Evolutionary conservation across 768 basidiomycete genomes (phyloP), one percentile per base, ranked within the genome.

Genomic region (Exidia glandulosa): DNA sequence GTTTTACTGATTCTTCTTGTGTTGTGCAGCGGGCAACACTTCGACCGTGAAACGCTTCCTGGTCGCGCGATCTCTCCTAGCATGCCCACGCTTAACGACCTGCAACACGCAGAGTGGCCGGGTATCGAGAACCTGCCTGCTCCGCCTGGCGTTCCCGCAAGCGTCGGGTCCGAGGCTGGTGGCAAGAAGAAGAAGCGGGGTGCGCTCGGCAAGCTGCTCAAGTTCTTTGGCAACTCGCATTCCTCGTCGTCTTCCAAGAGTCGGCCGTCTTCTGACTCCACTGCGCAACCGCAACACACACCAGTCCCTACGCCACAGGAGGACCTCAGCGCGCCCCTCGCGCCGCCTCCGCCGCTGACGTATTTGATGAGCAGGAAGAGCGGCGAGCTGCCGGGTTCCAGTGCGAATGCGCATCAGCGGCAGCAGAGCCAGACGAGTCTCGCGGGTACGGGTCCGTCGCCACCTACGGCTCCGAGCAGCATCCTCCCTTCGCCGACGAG

Each of bases 311-410:
- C 50, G 50, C 16, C 25, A 9, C 50, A 27, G 4, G 50, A 54
- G 27, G 50, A 54, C 30, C 29, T 54, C 16, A 54, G 30, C 50
- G 30, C 50, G 30, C 93, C 90, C 3, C 76, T 96, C 41, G 85
- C 88, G 2, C 95, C 94, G 1, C 95, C 95, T 2, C 95, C 95
- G 3, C 87, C 92, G 3, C 68, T 98, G 57, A 91, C 91, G 0
- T 94, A 93, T 73, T 80, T 97, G 54, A 91, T 92, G 16, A 75
- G 71, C 59, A 62, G 69, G 13, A 57, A 57, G 32, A 63, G 62
- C 48, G 60, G 57, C 32, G 61, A 63, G 25, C 2, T 74, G 72
- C 72, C 75, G 62, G 77, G 80, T 60, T 80, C 80, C 25, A 25
- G 27, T 27, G 50, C 48, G 27, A n/a, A n/a, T n/a, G n/a, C 16